Conservation (phyloP, 139 green algal species). For the Picochlorum sp. region DNA sequence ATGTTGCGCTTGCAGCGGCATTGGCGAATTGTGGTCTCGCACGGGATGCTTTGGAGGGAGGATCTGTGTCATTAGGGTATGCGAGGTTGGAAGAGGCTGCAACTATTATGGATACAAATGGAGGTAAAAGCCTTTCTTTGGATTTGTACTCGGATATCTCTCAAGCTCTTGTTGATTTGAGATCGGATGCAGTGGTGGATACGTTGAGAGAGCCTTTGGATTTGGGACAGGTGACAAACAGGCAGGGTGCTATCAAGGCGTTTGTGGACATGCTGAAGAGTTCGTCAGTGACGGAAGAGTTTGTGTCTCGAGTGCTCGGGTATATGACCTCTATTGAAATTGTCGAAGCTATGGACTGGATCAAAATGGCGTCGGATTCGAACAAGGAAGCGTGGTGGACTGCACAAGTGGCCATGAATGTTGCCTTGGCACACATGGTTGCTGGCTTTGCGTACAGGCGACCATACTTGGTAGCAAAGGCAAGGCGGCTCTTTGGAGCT, state of each 20-base stretch:
- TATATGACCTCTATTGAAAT: slow-evolving; percentile 37
- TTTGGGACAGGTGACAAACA: slow-evolving; percentile 16
- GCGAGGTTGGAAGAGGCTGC: slow-evolving; percentile 53
- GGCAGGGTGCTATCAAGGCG: background rate
- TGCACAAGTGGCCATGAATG: slow-evolving; percentile 37
- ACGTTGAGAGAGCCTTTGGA: slow-evolving; percentile 21
- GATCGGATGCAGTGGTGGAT: slow-evolving; percentile 36
- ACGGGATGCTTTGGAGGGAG: slow-evolving; percentile 16
- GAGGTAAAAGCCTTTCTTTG: slow-evolving; percentile 28
- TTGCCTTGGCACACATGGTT: slow-evolving; percentile 45
- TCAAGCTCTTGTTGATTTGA: slow-evolving; percentile 32
- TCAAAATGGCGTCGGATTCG: background rate
- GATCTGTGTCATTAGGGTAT: slow-evolving; percentile 19
- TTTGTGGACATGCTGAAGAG: slow-evolving; percentile 7
- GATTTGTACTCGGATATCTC: slow-evolving; percentile 40
- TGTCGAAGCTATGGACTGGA: slow-evolving; percentile 49
- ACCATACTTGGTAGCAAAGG: slow-evolving; percentile 38
- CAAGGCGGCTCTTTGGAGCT: slow-evolving; percentile 8
- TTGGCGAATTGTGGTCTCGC: slow-evolving; percentile 51
- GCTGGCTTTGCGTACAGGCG: slow-evolving; percentile 43
- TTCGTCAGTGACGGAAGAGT: background rate
- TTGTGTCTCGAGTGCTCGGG: slow-evolving; percentile 19
- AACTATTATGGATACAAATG: slow-evolving; percentile 6
- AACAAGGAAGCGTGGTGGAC: slow-evolving; percentile 33
- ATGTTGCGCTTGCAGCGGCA: slow-evolving; percentile 47